phyloP scores from a whole-genome alignment of 2,329 filamentous ascomycete genomes.

The Fusarium sacchari region DNA sequence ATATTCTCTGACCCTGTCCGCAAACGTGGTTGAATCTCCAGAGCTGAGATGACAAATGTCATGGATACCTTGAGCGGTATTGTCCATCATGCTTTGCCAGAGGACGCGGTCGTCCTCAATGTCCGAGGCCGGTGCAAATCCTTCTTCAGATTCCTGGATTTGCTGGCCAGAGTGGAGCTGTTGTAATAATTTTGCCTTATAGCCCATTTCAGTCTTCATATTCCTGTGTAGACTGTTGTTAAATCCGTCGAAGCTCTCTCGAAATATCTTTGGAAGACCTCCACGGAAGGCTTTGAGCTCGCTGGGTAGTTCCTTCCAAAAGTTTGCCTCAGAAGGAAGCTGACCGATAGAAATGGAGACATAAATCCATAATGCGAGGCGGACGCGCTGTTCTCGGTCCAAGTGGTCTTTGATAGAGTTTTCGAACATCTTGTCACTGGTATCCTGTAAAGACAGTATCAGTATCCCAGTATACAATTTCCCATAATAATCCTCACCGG shows the following conservation, averaged over 20 bases:
- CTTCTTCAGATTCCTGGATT: background rate
- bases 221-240: background rate
- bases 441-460: background rate
- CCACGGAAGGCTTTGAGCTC: background rate
- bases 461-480: rapidly evolving
- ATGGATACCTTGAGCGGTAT: background rate
- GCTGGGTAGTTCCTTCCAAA: background rate
- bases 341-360: background rate
- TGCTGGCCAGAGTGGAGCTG: background rate
- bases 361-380: background rate
- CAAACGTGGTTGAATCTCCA: background rate
- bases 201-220: background rate
- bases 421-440: background rate
- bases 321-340: background rate
- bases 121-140: rapidly evolving
- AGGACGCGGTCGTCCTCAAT: background rate
- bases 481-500: rapidly evolving
- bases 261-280: background rate
- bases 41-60: background rate
- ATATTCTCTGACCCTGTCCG: background rate
- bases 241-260: background rate
- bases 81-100: background rate
- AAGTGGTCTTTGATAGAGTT: background rate
- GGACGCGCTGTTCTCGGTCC: background rate
- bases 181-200: background rate